Percentiles rank a stretch among this genome's conserved stretches.
Evolutionary conservation across 2,329 filamentous ascomycete genomes (phyloP).

Genomic region (Aureobasidium musti): DNA sequence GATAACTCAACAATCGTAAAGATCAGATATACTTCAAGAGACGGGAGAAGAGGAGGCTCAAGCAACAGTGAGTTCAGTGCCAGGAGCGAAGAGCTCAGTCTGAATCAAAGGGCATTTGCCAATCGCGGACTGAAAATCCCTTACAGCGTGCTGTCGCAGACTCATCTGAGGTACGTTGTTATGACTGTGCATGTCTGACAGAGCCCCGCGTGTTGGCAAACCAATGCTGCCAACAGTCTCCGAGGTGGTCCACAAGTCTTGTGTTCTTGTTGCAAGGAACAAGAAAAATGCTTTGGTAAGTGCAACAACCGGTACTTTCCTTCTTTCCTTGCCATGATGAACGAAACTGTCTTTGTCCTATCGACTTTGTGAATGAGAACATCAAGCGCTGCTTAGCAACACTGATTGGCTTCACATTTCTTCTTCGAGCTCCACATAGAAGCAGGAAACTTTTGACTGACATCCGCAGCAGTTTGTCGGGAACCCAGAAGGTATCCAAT

Average conservation of each 20-base stretch:
- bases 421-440: not conserved
- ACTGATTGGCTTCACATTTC: not conserved
- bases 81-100: not conserved
- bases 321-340: not conserved
- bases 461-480: not conserved
- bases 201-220: not conserved
- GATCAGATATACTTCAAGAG: not conserved
- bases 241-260: not conserved
- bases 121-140: no score
- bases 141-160: not conserved
- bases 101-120: not conserved
- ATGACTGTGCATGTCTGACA: not conserved
- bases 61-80: not conserved
- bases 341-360: not conserved
- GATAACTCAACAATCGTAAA: not conserved
- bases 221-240: not conserved
- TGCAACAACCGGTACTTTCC: not conserved
- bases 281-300: not conserved
- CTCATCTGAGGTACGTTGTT: not conserved
- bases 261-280: not conserved
- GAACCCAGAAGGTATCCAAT: not conserved
- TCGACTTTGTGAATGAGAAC: conserved; percentile 1
- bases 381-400: not conserved
- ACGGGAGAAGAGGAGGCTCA: not conserved
- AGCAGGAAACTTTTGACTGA: not conserved